phyloP scores from a whole-genome alignment of 78 protist genomes.

The Dictyostelium intermedium region DNA sequence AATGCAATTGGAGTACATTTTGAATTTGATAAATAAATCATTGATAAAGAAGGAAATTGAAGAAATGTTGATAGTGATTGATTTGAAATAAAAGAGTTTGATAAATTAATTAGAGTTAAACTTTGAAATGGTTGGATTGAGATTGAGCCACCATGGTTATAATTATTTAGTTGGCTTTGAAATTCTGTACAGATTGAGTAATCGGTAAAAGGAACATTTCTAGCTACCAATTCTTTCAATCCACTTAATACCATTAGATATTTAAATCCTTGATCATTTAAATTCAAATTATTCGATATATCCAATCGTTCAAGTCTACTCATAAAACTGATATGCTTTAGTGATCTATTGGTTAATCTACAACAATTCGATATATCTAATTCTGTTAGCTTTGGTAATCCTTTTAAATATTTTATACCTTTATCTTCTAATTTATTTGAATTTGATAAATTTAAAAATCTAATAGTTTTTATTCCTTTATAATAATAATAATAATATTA shows the following conservation, averaged over 20 bases:
- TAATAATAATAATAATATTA: background rate
- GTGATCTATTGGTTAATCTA: background rate
- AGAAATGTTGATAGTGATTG: background rate
- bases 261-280: background rate
- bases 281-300: background rate
- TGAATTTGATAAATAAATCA: background rate
- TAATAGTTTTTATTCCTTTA: constrained; percentile 48
- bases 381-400: constrained; percentile 45
- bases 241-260: background rate
- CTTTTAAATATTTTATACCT: background rate
- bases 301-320: constrained; percentile 38
- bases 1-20: constrained; percentile 10
- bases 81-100: constrained; percentile 24
- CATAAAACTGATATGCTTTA: background rate
- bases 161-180: background rate
- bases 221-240: constrained; percentile 28
- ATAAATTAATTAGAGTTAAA: background rate
- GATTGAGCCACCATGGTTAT: background rate
- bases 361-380: constrained; percentile 25
- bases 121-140: constrained; percentile 5
- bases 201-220: constrained; percentile 33
- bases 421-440: constrained; percentile 8
- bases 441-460: constrained; percentile 50
- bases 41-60: background rate
- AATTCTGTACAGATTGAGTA: background rate